Base-by-base conservation (phyloP, 495 filamentous ascomycete species). In the Pyrenula aspistea region DNA sequence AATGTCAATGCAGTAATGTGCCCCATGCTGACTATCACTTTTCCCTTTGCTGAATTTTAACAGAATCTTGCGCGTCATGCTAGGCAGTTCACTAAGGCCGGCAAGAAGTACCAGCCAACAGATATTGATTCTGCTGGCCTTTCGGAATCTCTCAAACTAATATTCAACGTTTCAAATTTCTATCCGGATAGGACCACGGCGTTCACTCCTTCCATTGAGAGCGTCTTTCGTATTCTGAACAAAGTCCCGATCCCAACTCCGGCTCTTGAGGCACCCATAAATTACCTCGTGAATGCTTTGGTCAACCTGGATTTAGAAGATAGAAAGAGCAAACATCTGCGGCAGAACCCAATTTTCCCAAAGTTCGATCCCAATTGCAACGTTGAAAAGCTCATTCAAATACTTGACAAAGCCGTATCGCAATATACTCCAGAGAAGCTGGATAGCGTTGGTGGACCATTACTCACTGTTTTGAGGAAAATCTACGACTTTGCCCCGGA, bases 121-220 rank as follows among this genome's bases (percentile, higher is more conserved):
- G 78, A 85, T 2, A 87, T 90, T 75, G 84, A 86, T 56, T 80
- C 84, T 59, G 79, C 92, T 76, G 91, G 90, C 8, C 73, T 98
- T 2, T 78, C 73, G 0, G 94, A 98, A 64, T 89, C 84, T 1
- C 71, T 94, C 12, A 96, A 96, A 64, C 74, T 98, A 49, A 69
- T 95, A 4, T 98, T 94, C 72, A 96, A 96, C 67, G 71, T 96
- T 47, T 85, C 83, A 2, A 83, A 89, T 64, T 81, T 84, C 60
- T 84, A 81, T 62, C 80, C 84, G 0, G 73, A 82, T 54, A 72
- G 84, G 12, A 64, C 73, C 22, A 66, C 64, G 20, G 67, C 73
- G 0, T 95, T 95, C 65, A 79, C 82, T 0, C 68, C 74, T 15
- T 83, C 87, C 0, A 77, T 95, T 25, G 79, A 84, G 2, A 77